These are phyloP conservation scores for Monosporascus sp. DNA, from an alignment of 2,329 filamentous ascomycete species.

Conservation along the genomic window DNA sequence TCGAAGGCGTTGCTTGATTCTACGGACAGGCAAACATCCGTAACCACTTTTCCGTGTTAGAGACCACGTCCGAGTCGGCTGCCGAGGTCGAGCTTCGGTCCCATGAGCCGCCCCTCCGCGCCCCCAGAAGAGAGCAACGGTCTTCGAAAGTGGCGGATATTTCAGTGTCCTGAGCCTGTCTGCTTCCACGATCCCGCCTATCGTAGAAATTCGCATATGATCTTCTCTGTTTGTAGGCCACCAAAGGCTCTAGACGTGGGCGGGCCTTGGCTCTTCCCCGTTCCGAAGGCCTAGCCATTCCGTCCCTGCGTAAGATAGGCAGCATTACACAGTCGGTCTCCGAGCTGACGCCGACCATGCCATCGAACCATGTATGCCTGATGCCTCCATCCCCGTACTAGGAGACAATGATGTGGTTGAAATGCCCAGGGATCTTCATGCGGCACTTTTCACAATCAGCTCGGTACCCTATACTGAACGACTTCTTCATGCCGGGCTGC, in stretches of 20 bases:
- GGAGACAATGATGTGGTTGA: conserved; percentile 70
- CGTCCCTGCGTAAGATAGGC: not conserved
- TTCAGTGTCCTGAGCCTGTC: conserved; percentile 9
- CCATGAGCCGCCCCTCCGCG: too few species aligned
- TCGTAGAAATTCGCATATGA: not conserved
- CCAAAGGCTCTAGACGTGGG: not conserved
- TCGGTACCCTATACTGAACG: conserved; percentile 73
- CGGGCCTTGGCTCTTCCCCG: not conserved
- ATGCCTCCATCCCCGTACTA: conserved; percentile 30
- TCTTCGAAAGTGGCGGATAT: not conserved
- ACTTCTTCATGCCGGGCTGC: conserved; percentile 61
- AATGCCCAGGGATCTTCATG: conserved; percentile 70
- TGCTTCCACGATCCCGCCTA: conserved; percentile 5
- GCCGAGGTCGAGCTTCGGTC: not conserved
- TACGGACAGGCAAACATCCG: too few species aligned
- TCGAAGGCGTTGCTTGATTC: too few species aligned
- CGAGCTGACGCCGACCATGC: not conserved
- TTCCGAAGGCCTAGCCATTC: not conserved
- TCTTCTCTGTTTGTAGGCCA: not conserved
- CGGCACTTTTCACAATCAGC: conserved; percentile 75
- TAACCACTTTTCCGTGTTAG: too few species aligned
- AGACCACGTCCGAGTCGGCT: not conserved
- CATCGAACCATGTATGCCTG: conserved; percentile 4
- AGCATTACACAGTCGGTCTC: not conserved
- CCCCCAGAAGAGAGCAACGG: not conserved